These are phyloP conservation scores for Ophiostoma sp. DNA, from an alignment of 2,329 filamentous ascomycete species.

Conservation along the genomic window DNA sequence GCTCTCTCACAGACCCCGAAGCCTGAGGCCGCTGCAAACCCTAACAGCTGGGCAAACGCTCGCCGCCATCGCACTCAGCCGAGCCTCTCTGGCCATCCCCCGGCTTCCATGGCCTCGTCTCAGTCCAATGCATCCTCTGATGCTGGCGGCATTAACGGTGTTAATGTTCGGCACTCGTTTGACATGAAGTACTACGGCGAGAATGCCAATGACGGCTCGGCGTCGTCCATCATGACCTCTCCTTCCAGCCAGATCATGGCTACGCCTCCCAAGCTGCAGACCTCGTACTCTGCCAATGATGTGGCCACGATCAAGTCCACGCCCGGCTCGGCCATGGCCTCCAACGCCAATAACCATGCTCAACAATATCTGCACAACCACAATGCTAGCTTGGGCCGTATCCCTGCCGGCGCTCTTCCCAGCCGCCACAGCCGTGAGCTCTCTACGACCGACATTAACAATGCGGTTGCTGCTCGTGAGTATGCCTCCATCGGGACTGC, in stretches of 20 bases:
- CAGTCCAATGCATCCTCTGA: conserved; percentile 39
- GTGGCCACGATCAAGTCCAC: conserved; percentile 76
- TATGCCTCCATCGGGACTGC: conserved; percentile 62
- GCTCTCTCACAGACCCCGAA: conserved; percentile 5
- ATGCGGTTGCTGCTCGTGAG: conserved; percentile 38
- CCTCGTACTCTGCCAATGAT: conserved; percentile 86
- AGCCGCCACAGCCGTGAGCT: conserved; percentile 70
- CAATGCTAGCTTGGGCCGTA: conserved; percentile 75
- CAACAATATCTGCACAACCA: conserved; percentile 67
- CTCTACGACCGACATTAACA: conserved; percentile 42
- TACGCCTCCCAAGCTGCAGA: conserved; percentile 69
- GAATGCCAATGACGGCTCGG: conserved; percentile 37
- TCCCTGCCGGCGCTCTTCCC: conserved; percentile 60
- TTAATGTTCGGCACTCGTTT: conserved; percentile 54
- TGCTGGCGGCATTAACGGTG: conserved; percentile 43
- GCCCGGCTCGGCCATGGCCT: conserved; percentile 39
- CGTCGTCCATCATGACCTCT: conserved; percentile 42
- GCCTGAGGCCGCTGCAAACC: conserved; percentile 40
- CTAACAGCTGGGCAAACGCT: conserved; percentile 56
- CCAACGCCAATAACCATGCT: conserved; percentile 53
- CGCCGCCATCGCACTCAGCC: conserved; percentile 64
- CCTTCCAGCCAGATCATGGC: conserved; percentile 50
- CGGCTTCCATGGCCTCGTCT: conserved; percentile 23
- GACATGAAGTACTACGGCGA: conserved; percentile 51
- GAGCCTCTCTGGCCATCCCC: conserved; percentile 47